These are phyloP conservation scores for Amborella trichopoda DNA, from an alignment of 164 flowering plant genomes.

Conservation along the genomic window DNA sequence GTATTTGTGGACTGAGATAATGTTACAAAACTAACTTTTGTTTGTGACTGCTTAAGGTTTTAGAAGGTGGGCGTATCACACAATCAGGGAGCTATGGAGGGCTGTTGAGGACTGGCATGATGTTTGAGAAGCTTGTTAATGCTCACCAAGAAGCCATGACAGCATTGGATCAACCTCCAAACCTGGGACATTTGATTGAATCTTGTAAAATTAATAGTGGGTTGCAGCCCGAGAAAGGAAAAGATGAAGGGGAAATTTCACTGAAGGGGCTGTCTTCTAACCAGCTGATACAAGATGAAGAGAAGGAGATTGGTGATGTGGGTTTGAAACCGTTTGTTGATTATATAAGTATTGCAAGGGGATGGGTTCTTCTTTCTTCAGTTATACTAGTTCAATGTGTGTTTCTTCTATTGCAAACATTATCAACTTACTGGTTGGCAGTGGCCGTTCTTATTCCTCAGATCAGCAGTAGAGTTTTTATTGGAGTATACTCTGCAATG, in stretches of 20 bases:
- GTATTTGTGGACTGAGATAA: neutral
- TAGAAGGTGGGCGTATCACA: slow-evolving; percentile 51
- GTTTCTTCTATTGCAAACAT: slow-evolving; percentile 53
- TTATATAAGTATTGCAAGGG: slow-evolving; percentile 48
- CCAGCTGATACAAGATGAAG: slow-evolving; percentile 74
- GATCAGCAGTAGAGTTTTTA: slow-evolving; percentile 23
- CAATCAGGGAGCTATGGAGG: slow-evolving; percentile 64
- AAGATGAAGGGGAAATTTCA: slow-evolving; percentile 29
- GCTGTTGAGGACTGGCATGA: slow-evolving; percentile 44
- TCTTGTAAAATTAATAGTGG: slow-evolving; percentile 4
- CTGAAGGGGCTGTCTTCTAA: slow-evolving; percentile 19
- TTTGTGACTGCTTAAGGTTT: slow-evolving; percentile 33
- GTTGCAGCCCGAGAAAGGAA: slow-evolving; percentile 7
- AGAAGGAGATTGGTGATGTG: slow-evolving; percentile 49
- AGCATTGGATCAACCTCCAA: slow-evolving; percentile 11
- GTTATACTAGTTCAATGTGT: slow-evolving; percentile 20
- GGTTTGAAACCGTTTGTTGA: slow-evolving; percentile 74
- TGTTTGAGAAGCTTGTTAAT: slow-evolving; percentile 68
- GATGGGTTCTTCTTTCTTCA: slow-evolving; percentile 16
- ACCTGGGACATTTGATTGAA: slow-evolving; percentile 7
- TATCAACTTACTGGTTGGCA: slow-evolving; percentile 74
- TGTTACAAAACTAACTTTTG: neutral
- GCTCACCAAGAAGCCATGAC: slow-evolving; percentile 60
- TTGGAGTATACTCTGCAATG: slow-evolving; percentile 55
- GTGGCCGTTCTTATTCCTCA: slow-evolving; percentile 36